Base-by-base conservation (phyloP, 2,329 filamentous ascomycete species). In the Pyrenochaeta sp. region DNA sequence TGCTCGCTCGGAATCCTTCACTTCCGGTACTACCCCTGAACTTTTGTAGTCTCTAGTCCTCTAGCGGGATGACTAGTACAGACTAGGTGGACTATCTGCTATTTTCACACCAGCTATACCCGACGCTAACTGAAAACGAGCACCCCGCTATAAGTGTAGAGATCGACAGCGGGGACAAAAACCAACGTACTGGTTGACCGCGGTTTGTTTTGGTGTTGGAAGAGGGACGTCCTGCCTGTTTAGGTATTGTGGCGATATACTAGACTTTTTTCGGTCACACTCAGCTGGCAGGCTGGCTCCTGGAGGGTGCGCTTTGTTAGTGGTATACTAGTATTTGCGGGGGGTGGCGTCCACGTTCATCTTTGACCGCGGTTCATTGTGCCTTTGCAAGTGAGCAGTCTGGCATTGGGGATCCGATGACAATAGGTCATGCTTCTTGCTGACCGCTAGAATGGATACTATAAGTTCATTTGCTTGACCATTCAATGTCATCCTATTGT, bases 121-220 rank as follows among this genome's bases (percentile, higher is more conserved):
- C 46, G 53, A 19, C 25, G 42, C 52, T 55, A 56, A 34, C 53
- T 45, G 6, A 15, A 51, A 56, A 39, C 15, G 39, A 37, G 5
- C 15, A 13, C 25, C 12, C 24, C 25, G 28, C 15, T 19, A 13
- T 22, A 2, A 51, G 27, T 34, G 8, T 45, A 37, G 30, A 40
- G 54, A 57, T 57, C 54, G 50, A 50, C 54, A 57, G 54, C 54
- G 54, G 54, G 50, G 54, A 44, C 19, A 15, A 19, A 19, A 44
- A n/a, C 37, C 54, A 53, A 13, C 6, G 9, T 25, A 28, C 22
- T 45, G 50, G 45, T 52, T n/a, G n/a, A 43, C 54, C 49, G 50
- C 49, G 54, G 54, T 40, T 37, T 30, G 25, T 53, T 52, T 45
- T 30, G 8, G 19, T 22, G 34, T 42, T 28, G 22, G 8, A 40